These are phyloP conservation scores for Globisporangium mamillatum DNA, from an alignment of 352 stramenopile species.

Conservation along the genomic window DNA sequence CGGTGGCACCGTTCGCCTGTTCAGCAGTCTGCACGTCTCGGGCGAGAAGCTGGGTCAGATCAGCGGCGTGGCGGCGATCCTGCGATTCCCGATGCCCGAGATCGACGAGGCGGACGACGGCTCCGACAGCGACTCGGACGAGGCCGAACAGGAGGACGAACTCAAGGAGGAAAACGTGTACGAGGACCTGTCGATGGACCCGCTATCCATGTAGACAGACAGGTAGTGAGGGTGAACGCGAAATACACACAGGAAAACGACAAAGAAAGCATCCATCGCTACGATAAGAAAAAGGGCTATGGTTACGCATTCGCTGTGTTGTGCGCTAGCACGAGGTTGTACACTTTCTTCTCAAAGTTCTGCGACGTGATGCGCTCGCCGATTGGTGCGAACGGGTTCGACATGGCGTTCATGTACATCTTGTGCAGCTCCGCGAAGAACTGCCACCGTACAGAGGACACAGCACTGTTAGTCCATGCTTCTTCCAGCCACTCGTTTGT, in stretches of 20 bases:
- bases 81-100: conserved; percentile 96
- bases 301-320: conserved; percentile 33
- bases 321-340: conserved; percentile 71
- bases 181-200: conserved; percentile 63
- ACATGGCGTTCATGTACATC: conserved; percentile 85
- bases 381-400: conserved; percentile 81
- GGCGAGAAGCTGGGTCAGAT: conserved; percentile 94
- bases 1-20: conserved; percentile 91
- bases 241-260: conserved; percentile 5
- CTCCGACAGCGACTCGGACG: conserved; percentile 39
- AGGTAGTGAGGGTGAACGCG: neutral
- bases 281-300: neutral
- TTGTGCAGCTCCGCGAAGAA: conserved; percentile 85
- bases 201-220: conserved; percentile 48
- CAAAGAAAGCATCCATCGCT: neutral
- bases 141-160: conserved; percentile 36
- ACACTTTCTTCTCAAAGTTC: conserved; percentile 79
- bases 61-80: conserved; percentile 93
- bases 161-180: conserved; percentile 41
- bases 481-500: too few relatives aligned
- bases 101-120: conserved; percentile 90
- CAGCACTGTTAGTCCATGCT: neutral
- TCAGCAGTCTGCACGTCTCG: conserved; percentile 94
- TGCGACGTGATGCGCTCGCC: conserved; percentile 79
- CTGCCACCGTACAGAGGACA: conserved; percentile 22